Conservation (phyloP, 2,329 filamentous ascomycete genomes). For the Trichophyton mentagrophytes region DNA sequence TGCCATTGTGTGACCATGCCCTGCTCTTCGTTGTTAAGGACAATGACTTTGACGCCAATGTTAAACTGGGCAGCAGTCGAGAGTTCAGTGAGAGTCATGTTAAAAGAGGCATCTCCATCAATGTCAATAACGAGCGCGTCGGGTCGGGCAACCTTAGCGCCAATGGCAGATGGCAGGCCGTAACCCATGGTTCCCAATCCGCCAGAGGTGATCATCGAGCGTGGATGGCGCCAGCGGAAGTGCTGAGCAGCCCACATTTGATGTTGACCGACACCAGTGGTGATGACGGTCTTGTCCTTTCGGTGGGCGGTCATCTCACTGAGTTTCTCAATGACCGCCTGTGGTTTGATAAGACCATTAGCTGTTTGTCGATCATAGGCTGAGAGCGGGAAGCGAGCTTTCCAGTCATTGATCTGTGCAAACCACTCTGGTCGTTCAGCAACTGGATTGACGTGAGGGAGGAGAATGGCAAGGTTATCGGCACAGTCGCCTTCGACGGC, state of each 20-base stretch:
- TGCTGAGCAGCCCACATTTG: slow-evolving; percentile 99
- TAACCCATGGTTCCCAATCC: slow-evolving; percentile 94
- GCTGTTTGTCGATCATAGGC: slow-evolving; percentile 67
- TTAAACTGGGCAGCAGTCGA: slow-evolving; percentile 89
- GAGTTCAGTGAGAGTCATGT: slow-evolving; percentile 95
- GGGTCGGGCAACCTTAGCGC: slow-evolving; percentile 73
- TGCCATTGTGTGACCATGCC: slow-evolving; percentile 99
- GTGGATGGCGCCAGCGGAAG: slow-evolving; percentile 84
- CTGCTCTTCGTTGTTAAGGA: slow-evolving; percentile 95
- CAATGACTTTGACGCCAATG: slow-evolving; percentile 88
- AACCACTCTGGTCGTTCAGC: slow-evolving; percentile 75
- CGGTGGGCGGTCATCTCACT: slow-evolving; percentile 68
- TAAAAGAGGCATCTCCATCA: slow-evolving; percentile 96
- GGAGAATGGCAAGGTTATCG: slow-evolving; percentile 59
- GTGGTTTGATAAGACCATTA: slow-evolving; percentile 79
- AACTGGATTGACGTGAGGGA: slow-evolving; percentile 57
- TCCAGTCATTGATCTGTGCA: slow-evolving; percentile 78
- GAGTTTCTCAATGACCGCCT: slow-evolving; percentile 80
- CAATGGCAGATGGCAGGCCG: slow-evolving; percentile 87
- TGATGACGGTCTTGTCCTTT: slow-evolving; percentile 75
- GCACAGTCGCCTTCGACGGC: slow-evolving; percentile 88
- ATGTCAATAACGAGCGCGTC: slow-evolving; percentile 87
- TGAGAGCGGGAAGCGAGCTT: slow-evolving; percentile 72
- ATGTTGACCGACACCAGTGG: slow-evolving; percentile 92
- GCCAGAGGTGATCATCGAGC: slow-evolving; percentile 91